These are phyloP conservation scores for Ophiostoma populinum DNA, from an alignment of 2,329 filamentous ascomycete genomes.

Conservation along the genomic window DNA sequence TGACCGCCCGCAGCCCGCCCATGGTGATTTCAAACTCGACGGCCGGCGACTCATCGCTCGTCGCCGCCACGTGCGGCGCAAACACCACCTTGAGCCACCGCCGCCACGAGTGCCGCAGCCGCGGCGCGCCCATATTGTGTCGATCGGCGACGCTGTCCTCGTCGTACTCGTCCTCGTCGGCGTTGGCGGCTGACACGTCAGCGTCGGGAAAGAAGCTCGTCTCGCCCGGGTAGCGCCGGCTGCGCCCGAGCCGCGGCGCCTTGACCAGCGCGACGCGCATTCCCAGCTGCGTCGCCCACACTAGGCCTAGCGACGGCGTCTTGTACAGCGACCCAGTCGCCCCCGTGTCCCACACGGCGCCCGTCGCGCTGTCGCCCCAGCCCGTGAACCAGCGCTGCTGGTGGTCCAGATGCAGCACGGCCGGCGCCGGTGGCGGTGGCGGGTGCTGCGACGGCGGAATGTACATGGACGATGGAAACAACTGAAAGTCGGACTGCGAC, in stretches of 20 bases:
- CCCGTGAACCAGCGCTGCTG: slow-evolving; percentile 93
- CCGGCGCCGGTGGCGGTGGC: slow-evolving; percentile 16
- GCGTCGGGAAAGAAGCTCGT: slow-evolving; percentile 18
- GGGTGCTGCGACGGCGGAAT: slow-evolving; percentile 12
- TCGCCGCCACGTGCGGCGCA: slow-evolving; percentile 51
- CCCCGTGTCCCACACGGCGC: slow-evolving; percentile 17
- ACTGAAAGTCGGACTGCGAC: not conserved
- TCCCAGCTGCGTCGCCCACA: slow-evolving; percentile 82
- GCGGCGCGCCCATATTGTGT: slow-evolving; percentile 18
- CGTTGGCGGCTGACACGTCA: too few relatives aligned
- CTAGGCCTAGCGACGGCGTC: slow-evolving; percentile 70
- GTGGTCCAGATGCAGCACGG: slow-evolving; percentile 60
- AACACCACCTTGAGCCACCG: slow-evolving; percentile 83
- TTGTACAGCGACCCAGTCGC: slow-evolving; percentile 37
- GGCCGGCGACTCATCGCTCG: slow-evolving; percentile 34
- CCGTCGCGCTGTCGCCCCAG: slow-evolving; percentile 58
- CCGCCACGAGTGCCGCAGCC: slow-evolving; percentile 30
- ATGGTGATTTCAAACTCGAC: slow-evolving; percentile 61
- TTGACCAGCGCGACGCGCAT: slow-evolving; percentile 70
- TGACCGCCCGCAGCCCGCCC: slow-evolving; percentile 34
- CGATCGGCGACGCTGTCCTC: slow-evolving; percentile 20
- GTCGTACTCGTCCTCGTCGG: too few relatives aligned
- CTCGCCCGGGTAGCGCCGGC: slow-evolving; percentile 19
- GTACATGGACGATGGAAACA: slow-evolving; percentile 5
- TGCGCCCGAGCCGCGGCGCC: slow-evolving; percentile 26